phyloP scores from a whole-genome alignment of 1,139 yeast genomes.

The Meyerozyma athensensis region DNA sequence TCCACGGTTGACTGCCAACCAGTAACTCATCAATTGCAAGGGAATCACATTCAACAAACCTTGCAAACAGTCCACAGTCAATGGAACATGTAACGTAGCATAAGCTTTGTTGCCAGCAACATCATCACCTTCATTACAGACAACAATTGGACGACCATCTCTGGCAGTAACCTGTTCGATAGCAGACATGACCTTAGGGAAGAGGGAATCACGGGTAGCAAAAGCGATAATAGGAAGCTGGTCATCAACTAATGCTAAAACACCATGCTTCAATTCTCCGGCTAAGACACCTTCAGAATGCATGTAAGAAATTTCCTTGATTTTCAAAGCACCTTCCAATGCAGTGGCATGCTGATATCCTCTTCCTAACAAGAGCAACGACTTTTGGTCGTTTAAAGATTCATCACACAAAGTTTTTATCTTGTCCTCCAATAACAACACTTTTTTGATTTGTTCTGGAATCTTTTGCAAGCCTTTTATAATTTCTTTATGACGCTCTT shows the following conservation, averaged over 20 bases:
- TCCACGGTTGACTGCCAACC: constrained; percentile 94
- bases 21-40: constrained; percentile 91
- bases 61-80: constrained; percentile 95
- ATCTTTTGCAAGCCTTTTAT: constrained; percentile 81
- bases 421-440: constrained; percentile 65
- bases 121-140: constrained; percentile 85
- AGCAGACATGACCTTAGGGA: constrained; percentile 95
- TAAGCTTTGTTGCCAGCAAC: constrained; percentile 47
- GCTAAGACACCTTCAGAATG: constrained; percentile 99
- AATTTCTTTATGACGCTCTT: constrained; percentile 75
- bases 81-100: constrained; percentile 83
- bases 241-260: constrained; percentile 92
- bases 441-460: constrained; percentile 80
- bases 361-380: constrained; percentile 88
- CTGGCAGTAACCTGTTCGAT: constrained; percentile 97
- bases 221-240: constrained; percentile 90
- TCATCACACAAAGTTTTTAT: constrained; percentile 74
- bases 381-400: constrained; percentile 73
- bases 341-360: constrained; percentile 98
- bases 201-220: constrained; percentile 95
- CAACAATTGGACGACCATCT: constrained; percentile 92
- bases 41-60: constrained; percentile 95
- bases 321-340: constrained; percentile 95
- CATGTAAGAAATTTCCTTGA: constrained; percentile 97
- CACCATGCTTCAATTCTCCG: constrained; percentile 98